Conservation (phyloP, 163 green algal species). For the Scenedesmus sp. region DNA sequence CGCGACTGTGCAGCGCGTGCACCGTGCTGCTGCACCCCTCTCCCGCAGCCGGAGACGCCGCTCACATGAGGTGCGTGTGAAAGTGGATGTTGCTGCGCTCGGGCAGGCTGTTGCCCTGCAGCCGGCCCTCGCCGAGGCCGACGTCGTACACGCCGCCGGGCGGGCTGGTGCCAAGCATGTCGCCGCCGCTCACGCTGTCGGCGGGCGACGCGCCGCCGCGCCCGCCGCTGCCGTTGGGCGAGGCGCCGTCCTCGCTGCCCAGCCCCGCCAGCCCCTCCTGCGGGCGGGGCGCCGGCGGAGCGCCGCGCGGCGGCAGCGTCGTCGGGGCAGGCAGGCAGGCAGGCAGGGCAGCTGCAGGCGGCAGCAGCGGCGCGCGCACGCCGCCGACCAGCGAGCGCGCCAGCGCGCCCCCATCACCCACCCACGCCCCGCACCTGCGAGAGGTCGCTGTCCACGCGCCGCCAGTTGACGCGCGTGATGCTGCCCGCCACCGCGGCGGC, state of each 20-base stretch:
- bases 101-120: conserved; percentile 5
- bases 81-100: conserved; percentile 13
- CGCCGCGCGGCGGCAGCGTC: too few relatives aligned
- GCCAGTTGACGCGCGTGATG: neutral
- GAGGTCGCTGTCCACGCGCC: conserved; percentile 1
- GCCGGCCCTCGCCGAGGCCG: neutral
- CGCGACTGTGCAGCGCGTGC: too few relatives aligned
- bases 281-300: too few relatives aligned
- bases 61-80: conserved; percentile 24
- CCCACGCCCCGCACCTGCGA: neutral
- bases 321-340: too few relatives aligned
- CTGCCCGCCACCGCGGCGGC: conserved; percentile 9
- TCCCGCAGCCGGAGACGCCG: neutral
- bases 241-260: neutral
- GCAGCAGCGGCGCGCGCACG: neutral
- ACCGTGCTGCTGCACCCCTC: too few relatives aligned
- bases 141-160: conserved; percentile 14
- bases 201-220: conserved; percentile 5
- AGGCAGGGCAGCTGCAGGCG: neutral
- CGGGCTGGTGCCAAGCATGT: conserved; percentile 8
- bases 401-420: neutral
- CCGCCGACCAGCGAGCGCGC: neutral
- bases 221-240: neutral
- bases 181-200: neutral
- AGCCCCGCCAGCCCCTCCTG: conserved; percentile 5